Evolutionary conservation across 495 filamentous ascomycete genomes (phyloP), one percentile per base, ranked within the genome.

Genomic region (Xylaria nigripes): DNA sequence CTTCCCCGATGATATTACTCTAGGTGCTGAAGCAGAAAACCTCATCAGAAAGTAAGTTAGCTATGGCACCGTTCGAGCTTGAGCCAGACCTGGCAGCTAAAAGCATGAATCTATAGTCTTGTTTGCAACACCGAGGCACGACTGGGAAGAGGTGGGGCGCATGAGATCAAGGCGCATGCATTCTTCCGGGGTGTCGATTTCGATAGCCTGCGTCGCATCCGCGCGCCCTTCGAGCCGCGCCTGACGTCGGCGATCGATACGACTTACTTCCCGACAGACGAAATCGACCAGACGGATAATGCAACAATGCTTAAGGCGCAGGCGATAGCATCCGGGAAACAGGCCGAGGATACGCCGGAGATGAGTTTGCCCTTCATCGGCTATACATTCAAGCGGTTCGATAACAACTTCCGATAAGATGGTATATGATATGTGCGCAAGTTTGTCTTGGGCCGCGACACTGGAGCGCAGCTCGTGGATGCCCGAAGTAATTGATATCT

Each of bases 341-440:
- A 61, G 48, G 19, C 55, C 10, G 72, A 75, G 43, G 77, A 81
- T 54, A 72, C 72, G 24, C 78, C 78, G n/a, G 94, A 96, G 77
- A 89, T 97, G 82, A 90, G 84, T 68, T 69, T 97, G 64, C 93
- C 93, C 2, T 98, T 98, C 68, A 95, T 97, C 62, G 93, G 93
- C 21, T 98, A 98, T 68, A 98, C 93, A 18, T 98, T 95, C 77
- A 97, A 96, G 77, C 86, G 93, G 53, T 98, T 98, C 71, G 92
- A 96, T 73, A 87, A 86, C 59, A 79, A 79, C 72, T 77, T 76
- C 66, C 72, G 74, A 51, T 79, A 67, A 75, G 49, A 49, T 9
- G 25, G 25, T 38, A 6, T 51, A 27, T 9, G 27, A n/a, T 24
- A 21, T 24, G 15, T 48, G 23, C 15, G 27, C 41, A 41, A 4